Evolutionary conservation across 1,284 basidiomycete species (phyloP).

Genomic region (Cystobasidium slooffiae): DNA sequence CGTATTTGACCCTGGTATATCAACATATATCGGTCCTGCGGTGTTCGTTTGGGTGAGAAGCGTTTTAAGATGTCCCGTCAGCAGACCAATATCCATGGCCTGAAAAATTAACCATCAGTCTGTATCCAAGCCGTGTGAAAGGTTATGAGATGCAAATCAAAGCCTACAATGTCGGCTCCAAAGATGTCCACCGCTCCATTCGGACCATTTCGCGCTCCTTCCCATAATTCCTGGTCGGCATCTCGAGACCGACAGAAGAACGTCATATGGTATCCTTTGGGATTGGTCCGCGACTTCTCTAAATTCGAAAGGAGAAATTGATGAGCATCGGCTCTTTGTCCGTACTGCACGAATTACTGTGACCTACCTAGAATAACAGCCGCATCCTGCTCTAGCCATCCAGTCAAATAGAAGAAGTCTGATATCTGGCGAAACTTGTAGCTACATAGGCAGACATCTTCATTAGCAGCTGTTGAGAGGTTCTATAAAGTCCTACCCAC

Average conservation of each 20-base stretch:
- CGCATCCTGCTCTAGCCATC: slow-evolving; percentile 90
- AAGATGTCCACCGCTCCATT: slow-evolving; percentile 71
- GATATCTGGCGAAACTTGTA: slow-evolving; percentile 93
- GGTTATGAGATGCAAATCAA: neutral
- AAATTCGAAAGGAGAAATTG: neutral
- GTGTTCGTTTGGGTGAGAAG: slow-evolving; percentile 51
- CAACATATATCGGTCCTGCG: slow-evolving; percentile 56
- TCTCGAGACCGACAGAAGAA: slow-evolving; percentile 84
- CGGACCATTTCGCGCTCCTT: slow-evolving; percentile 80
- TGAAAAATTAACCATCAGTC: slow-evolving; percentile 23
- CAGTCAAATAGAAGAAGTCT: slow-evolving; percentile 92
- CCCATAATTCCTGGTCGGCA: slow-evolving; percentile 82
- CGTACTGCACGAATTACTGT: neutral
- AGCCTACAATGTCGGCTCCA: slow-evolving; percentile 36
- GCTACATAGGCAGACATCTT: slow-evolving; percentile 59
- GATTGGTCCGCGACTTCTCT: slow-evolving; percentile 51
- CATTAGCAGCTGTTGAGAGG: neutral
- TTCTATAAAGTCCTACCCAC: slow-evolving; percentile 56
- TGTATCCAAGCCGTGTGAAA: too few species aligned
- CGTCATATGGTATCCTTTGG: slow-evolving; percentile 83
- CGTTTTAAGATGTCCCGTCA: slow-evolving; percentile 54
- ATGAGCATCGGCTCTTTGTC: neutral
- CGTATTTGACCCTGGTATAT: slow-evolving; percentile 53
- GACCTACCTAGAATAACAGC: slow-evolving; percentile 76
- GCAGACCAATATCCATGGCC: slow-evolving; percentile 57